Evolutionary conservation across 805 yeast genomes (phyloP).

Genomic region (Middelhovenomyces tepae): DNA sequence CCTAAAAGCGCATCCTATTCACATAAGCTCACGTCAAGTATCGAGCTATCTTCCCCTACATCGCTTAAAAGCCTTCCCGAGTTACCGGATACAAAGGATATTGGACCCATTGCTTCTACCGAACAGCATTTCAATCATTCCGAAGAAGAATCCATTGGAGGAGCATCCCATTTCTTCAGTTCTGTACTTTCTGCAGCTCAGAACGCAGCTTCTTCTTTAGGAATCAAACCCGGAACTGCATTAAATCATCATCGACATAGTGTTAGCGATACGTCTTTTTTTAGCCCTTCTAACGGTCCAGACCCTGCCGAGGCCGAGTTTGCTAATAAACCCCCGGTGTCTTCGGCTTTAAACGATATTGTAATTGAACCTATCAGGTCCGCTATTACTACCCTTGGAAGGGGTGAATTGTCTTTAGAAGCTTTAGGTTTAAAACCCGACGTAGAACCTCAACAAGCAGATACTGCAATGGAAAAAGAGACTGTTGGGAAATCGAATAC

Average conservation of each 20-base stretch:
- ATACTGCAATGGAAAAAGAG: too few relatives aligned
- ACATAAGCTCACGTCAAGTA: too few relatives aligned
- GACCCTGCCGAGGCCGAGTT: background rate
- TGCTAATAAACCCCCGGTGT: background rate
- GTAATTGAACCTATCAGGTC: conserved; percentile 16
- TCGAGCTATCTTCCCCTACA: too few relatives aligned
- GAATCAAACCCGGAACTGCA: too few relatives aligned
- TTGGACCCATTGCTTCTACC: too few relatives aligned
- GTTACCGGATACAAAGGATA: too few relatives aligned
- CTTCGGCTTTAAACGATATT: conserved; percentile 10
- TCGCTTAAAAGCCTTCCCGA: too few relatives aligned
- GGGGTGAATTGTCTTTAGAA: conserved; percentile 26
- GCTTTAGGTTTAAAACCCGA: conserved; percentile 14
- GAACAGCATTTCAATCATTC: too few relatives aligned
- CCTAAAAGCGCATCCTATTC: too few relatives aligned
- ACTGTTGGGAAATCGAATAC: too few relatives aligned
- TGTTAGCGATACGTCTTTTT: background rate
- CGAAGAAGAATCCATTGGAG: too few relatives aligned
- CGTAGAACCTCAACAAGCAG: too few relatives aligned
- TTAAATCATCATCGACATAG: background rate
- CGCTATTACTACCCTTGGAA: conserved; percentile 24
- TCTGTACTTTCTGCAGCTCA: conserved; percentile 23
- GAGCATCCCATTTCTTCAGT: conserved; percentile 15
- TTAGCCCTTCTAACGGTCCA: background rate
- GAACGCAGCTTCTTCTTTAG: conserved; percentile 22